These are phyloP conservation scores for Kodamaea laetipori DNA, from an alignment of 805 yeast genomes.

Conservation along the genomic window DNA sequence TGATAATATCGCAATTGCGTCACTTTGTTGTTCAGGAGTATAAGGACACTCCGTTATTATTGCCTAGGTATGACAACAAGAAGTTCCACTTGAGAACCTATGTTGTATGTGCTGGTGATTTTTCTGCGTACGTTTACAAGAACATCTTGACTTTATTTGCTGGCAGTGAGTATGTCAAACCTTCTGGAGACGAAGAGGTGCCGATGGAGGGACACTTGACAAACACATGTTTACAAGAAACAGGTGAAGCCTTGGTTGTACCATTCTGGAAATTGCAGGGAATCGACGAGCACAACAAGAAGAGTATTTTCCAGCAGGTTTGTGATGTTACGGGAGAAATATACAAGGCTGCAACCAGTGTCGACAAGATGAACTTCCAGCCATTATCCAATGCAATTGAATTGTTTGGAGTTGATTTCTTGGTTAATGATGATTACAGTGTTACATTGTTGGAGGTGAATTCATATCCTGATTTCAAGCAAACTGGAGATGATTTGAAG, in stretches of 20 bases:
- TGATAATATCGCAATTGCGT: constrained; percentile 83
- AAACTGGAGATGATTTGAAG: constrained; percentile 81
- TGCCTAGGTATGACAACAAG: constrained; percentile 58
- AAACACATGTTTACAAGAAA: constrained; percentile 86
- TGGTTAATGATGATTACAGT: constrained; percentile 57
- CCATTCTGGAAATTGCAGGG: constrained; percentile 62
- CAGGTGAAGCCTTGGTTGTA: constrained; percentile 53
- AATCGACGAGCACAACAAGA: constrained; percentile 27
- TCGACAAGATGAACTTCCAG: constrained; percentile 81
- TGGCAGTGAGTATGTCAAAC: constrained; percentile 45
- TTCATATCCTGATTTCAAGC: constrained; percentile 95
- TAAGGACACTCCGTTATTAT: constrained; percentile 63
- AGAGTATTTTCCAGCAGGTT: constrained; percentile 53
- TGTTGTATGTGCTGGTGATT: constrained; percentile 71
- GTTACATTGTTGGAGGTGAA: constrained; percentile 81
- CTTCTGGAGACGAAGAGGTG: constrained; percentile 30
- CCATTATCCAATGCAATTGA: constrained; percentile 83
- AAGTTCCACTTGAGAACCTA: constrained; percentile 92
- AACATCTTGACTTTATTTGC: constrained; percentile 85
- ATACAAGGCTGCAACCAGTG: constrained; percentile 77
- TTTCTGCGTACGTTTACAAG: constrained; percentile 77
- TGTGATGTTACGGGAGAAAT: constrained; percentile 65
- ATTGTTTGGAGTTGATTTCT: constrained; percentile 84
- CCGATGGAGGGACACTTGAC: constrained; percentile 80
- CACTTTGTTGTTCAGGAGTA: constrained; percentile 92